Evolutionary conservation across 495 filamentous ascomycete species (phyloP).

Genomic region (Talaromyces proteolyticus): DNA sequence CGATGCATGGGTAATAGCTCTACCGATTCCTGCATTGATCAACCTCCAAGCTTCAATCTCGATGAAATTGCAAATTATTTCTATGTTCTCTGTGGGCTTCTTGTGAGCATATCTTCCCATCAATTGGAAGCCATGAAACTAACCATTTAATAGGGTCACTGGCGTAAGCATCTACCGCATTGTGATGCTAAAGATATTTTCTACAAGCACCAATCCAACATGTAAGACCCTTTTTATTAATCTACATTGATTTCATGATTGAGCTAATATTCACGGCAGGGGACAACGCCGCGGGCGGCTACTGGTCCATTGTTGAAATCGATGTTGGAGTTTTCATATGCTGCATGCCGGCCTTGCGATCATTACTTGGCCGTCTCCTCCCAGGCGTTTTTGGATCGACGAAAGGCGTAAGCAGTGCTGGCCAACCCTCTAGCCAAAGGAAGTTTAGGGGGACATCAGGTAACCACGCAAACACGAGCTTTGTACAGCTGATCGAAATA

Average conservation of each 20-base stretch:
- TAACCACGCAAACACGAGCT: too few relatives aligned
- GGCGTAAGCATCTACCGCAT: slow-evolving; percentile 38
- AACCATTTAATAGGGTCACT: slow-evolving; percentile 29
- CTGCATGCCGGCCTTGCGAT: slow-evolving; percentile 32
- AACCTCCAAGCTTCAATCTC: slow-evolving; percentile 29
- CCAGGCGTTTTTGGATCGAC: slow-evolving; percentile 6
- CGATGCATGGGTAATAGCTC: slow-evolving; percentile 44
- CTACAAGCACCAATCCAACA: slow-evolving; percentile 27
- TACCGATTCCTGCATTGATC: slow-evolving; percentile 32
- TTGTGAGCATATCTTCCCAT: slow-evolving; percentile 22
- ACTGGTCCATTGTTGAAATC: slow-evolving; percentile 39
- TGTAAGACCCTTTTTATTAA: too few relatives aligned
- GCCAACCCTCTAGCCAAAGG: too few relatives aligned
- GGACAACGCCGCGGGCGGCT: slow-evolving; percentile 33
- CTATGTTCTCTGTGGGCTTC: slow-evolving; percentile 35
- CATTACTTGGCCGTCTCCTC: slow-evolving; percentile 12
- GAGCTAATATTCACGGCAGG: too few relatives aligned
- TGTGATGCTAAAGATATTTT: slow-evolving; percentile 10
- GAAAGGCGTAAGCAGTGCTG: background rate
- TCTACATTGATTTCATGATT: too few relatives aligned
- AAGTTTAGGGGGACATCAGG: too few relatives aligned
- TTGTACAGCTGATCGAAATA: too few relatives aligned
- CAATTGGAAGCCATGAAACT: background rate
- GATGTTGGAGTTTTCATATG: slow-evolving; percentile 35
- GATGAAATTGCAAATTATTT: slow-evolving; percentile 26